Evolutionary conservation across 2,329 filamentous ascomycete species (phyloP), one percentile per base, ranked within the genome.

Genomic region (Ophiocordyceps camponoti-floridani): DNA sequence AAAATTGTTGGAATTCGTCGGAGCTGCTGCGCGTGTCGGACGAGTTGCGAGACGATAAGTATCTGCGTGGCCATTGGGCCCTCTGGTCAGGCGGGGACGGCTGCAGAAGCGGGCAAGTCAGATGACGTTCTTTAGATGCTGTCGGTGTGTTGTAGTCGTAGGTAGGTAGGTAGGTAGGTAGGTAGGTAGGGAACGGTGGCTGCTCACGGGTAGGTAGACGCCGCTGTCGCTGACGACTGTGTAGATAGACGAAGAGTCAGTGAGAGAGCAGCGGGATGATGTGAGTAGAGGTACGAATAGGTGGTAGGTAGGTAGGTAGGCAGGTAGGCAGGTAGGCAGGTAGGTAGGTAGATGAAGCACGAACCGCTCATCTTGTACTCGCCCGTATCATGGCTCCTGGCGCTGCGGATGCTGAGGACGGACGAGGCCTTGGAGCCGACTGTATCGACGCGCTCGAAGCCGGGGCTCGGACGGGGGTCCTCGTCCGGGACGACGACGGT

Each of bases 171-270:
- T n/a, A n/a, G n/a, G n/a, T n/a, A n/a, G n/a, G n/a, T n/a, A n/a
- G n/a, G n/a, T n/a, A n/a, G n/a, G n/a, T n/a, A n/a, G n/a, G n/a
- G n/a, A n/a, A n/a, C n/a, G n/a, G n/a, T n/a, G n/a, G n/a, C n/a
- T 43, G 47, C 76, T 64, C 78, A 91, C 86, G 54, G 89, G 89
- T 52, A 96, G 75, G 65, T 94, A 96, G 49, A 94, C 83, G 52
- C 89, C 89, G 61, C 84, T 93, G 63, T 94, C 88, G 59, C 94
- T 93, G 61, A 96, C 91, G 51, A 95, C 89, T 95, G 60, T 48
- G 51, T 47, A 42, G 54, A 14, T 33, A 14, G 14, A 14, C 31
- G 31, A 33, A 10, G 31, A 12, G 31, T 14, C 4, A 5, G 4
- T 6, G 4, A 12, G 14, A 33, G 14, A 33, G 10, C 11, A 33